Conservation (phyloP, 2,329 filamentous ascomycete genomes). For the Chalaropsis thielavioides region DNA sequence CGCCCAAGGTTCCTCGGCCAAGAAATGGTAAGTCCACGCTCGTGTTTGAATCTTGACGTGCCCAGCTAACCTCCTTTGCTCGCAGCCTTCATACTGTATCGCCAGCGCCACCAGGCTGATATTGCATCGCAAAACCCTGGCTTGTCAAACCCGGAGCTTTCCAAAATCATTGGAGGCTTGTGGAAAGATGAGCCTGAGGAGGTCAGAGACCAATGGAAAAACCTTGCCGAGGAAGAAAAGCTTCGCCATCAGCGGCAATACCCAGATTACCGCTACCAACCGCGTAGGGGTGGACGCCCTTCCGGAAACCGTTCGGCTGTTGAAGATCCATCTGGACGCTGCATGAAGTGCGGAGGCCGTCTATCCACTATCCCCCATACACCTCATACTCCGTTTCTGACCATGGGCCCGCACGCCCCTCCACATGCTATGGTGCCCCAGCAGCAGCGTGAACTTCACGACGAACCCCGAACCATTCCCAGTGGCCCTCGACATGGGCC, state of each 20-base stretch:
- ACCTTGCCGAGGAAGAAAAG: constrained; percentile 86
- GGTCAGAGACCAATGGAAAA: constrained; percentile 74
- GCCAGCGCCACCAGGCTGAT: constrained; percentile 74
- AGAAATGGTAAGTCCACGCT: constrained; percentile 38
- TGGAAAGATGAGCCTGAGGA: constrained; percentile 67
- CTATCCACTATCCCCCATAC: constrained; percentile 49
- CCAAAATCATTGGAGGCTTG: constrained; percentile 88
- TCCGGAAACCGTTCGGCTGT: constrained; percentile 14
- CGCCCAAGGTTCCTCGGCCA: constrained; percentile 43
- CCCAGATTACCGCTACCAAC: constrained; percentile 88
- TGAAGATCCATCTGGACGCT: constrained; percentile 41
- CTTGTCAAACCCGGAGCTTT: constrained; percentile 87
- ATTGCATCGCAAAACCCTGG: constrained; percentile 76
- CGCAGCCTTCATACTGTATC: constrained; percentile 93
- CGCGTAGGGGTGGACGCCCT: constrained; percentile 45
- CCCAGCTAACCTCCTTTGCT: not conserved
- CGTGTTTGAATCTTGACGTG: constrained; percentile 13
- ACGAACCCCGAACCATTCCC: constrained; percentile 1
- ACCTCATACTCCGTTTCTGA: constrained; percentile 32
- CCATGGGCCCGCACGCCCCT: constrained; percentile 22
- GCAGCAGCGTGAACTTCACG: not conserved
- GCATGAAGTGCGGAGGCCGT: constrained; percentile 56
- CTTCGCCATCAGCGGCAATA: constrained; percentile 76
- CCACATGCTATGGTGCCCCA: not conserved
- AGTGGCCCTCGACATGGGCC: not conserved